Percentiles rank a stretch among this genome's conserved stretches.
phyloP scores from a whole-genome alignment of 1,139 yeast genomes.

The Candida labiduridarum region DNA sequence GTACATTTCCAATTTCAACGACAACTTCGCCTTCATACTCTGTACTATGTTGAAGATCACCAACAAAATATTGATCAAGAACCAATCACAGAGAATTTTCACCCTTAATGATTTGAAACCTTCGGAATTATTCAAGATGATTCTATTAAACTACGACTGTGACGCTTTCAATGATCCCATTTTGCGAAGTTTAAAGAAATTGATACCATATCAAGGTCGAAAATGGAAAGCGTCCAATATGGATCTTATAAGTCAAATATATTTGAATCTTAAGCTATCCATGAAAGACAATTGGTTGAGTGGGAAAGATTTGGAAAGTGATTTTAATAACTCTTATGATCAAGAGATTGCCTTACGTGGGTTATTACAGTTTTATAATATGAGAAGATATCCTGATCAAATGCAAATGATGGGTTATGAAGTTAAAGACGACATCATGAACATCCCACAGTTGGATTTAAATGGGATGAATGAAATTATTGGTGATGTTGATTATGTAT shows the following conservation, averaged over 20 bases:
- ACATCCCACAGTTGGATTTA: constrained; percentile 24
- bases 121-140: constrained; percentile 48
- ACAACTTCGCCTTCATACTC: constrained; percentile 46
- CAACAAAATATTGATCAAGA: constrained; percentile 47
- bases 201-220: constrained; percentile 89
- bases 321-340: constrained; percentile 75
- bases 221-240: constrained; percentile 93
- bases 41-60: constrained; percentile 47
- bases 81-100: constrained; percentile 55
- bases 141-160: constrained; percentile 58
- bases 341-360: constrained; percentile 88
- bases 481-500: constrained; percentile 14
- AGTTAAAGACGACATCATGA: constrained; percentile 24
- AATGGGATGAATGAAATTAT: constrained; percentile 10
- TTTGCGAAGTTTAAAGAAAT: constrained; percentile 70
- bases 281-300: constrained; percentile 88
- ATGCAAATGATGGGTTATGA: constrained; percentile 62
- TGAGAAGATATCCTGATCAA: constrained; percentile 52
- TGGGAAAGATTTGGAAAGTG: constrained; percentile 77
- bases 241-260: constrained; percentile 90
- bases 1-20: constrained; percentile 37
- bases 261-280: constrained; percentile 69
- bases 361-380: constrained; percentile 75
- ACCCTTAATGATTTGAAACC: constrained; percentile 60
- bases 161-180: constrained; percentile 67